phyloP scores from a whole-genome alignment of 371 early-diverging fungal species.

The Mortierella sp. region DNA sequence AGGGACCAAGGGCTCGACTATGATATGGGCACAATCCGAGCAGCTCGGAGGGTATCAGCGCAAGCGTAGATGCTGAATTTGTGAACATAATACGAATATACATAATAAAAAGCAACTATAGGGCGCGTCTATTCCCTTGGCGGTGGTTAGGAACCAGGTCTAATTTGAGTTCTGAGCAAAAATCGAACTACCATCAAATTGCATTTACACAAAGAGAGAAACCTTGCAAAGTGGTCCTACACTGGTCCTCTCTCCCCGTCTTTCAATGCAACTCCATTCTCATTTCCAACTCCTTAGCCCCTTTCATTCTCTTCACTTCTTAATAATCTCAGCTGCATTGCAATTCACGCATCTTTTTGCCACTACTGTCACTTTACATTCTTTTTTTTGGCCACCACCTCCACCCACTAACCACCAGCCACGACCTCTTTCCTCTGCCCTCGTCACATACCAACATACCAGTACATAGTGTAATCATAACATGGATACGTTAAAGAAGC shows the following conservation, averaged over 20 bases:
- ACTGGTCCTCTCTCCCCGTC: background rate
- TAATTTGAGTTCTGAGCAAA: no score
- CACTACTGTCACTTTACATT: background rate
- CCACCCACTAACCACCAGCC: background rate
- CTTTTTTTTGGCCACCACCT: background rate
- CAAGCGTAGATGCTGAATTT: constrained; percentile 13
- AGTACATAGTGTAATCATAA: background rate
- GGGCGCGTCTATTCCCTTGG: no score
- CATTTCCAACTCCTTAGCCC: background rate
- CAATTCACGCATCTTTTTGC: background rate
- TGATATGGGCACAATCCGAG: constrained; percentile 46
- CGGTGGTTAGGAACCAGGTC: no score
- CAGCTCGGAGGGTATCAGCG: constrained; percentile 24
- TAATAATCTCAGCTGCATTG: background rate
- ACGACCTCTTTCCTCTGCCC: background rate
- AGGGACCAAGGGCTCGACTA: background rate
- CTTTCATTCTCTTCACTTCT: background rate
- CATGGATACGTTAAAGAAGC: constrained; percentile 31
- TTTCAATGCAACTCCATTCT: background rate
- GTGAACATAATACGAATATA: no score
- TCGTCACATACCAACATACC: background rate
- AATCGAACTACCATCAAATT: no score
- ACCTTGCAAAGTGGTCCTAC: no score
- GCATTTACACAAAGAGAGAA: no score
- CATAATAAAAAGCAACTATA: background rate